These are phyloP conservation scores for Myxozyma nipponensis DNA, from an alignment of 805 yeast species.

Conservation along the genomic window DNA sequence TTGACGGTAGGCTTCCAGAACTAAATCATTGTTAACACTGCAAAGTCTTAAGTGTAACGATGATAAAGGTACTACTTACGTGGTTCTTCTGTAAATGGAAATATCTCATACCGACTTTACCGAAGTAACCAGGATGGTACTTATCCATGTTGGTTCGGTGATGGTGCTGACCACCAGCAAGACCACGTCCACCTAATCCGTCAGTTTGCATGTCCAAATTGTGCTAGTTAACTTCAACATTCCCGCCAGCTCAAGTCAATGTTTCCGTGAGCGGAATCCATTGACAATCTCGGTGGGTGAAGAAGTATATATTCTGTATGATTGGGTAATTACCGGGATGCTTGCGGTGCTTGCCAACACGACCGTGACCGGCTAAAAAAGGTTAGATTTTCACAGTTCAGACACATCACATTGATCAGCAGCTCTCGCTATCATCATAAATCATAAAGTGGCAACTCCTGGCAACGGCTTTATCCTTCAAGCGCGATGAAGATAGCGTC, in stretches of 20 bases:
- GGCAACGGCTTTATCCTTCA: too few relatives aligned
- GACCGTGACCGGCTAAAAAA: constrained; percentile 96
- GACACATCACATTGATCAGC: too few relatives aligned
- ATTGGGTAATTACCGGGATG: constrained; percentile 63
- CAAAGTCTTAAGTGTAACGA: not conserved
- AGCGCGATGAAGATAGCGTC: too few relatives aligned
- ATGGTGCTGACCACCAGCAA: constrained; percentile 99
- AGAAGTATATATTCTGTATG: too few relatives aligned
- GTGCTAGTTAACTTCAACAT: too few relatives aligned
- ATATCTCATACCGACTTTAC: constrained; percentile 99
- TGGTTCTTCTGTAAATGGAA: constrained; percentile 33
- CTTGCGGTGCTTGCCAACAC: constrained; percentile 99
- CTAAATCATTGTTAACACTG: constrained; percentile 1
- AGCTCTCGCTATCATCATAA: too few relatives aligned
- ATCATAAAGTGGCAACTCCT: too few relatives aligned
- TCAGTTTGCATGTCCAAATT: not conserved
- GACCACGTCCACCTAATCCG: constrained; percentile 93
- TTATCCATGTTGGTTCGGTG: constrained; percentile 99
- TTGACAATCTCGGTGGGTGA: too few relatives aligned
- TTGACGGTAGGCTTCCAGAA: constrained; percentile 93
- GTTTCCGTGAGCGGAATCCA: too few relatives aligned
- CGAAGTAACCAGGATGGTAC: constrained; percentile 99
- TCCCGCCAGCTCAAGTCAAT: too few relatives aligned
- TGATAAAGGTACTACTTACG: constrained; percentile 19
- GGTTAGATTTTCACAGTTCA: too few relatives aligned